phyloP scores from a whole-genome alignment of 1,284 basidiomycete genomes.

The Ustilago esculenta region DNA sequence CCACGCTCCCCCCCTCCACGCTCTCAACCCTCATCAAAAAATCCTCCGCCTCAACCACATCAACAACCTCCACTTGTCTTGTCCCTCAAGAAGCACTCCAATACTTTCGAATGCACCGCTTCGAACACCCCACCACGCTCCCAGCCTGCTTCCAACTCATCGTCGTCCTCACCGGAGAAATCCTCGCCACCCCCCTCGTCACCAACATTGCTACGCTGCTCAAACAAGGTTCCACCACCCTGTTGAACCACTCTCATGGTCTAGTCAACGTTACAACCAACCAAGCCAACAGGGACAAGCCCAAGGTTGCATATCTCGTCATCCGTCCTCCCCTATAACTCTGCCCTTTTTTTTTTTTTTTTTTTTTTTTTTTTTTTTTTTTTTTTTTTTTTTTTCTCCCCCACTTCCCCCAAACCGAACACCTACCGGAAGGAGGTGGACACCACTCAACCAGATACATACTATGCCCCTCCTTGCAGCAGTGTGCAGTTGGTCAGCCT shows the following conservation, averaged over 20 bases:
- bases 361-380: too few species aligned
- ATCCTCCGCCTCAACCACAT: too few species aligned
- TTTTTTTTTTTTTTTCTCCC: too few species aligned
- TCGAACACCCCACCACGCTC: slow-evolving; percentile 5
- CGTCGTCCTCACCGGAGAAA: slow-evolving; percentile 28
- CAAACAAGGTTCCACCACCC: slow-evolving; percentile 18
- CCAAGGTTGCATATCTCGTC: slow-evolving; percentile 16
- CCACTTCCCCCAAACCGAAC: too few species aligned
- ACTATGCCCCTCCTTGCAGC: too few species aligned
- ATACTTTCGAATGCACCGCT: slow-evolving; percentile 33
- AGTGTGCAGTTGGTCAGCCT: too few species aligned
- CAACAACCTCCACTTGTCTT: slow-evolving; percentile 7
- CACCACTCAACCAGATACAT: too few species aligned
- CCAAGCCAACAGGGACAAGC: too few species aligned
- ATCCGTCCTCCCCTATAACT: slow-evolving; percentile 35
- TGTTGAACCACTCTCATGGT: slow-evolving; percentile 22
- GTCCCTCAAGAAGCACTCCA: slow-evolving; percentile 15
- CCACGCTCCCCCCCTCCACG: not conserved
- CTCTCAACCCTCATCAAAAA: slow-evolving; percentile 15
- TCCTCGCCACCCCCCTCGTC: slow-evolving; percentile 4
- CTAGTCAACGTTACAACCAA: slow-evolving; percentile 8
- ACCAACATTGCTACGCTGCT: not conserved
- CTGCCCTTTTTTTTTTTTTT: too few species aligned
- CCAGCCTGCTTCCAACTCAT: slow-evolving; percentile 26
- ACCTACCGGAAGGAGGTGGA: too few species aligned